phyloP scores from a whole-genome alignment of 345 rosid species.

The Eutrema japonicum region DNA sequence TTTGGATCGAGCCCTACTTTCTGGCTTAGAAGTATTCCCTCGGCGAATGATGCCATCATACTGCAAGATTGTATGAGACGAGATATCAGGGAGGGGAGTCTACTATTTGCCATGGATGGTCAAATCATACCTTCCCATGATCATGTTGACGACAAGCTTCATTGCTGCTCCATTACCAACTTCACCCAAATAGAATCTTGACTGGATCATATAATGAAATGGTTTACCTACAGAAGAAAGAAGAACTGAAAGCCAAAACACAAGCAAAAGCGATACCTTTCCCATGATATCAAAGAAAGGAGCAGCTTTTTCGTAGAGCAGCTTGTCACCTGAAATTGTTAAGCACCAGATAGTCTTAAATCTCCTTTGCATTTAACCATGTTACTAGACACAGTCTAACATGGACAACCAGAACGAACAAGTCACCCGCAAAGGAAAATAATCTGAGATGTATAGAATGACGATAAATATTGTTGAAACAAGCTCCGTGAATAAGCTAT shows the following conservation, averaged over 20 bases:
- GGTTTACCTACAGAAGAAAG: background rate
- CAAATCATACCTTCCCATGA: conserved; percentile 84
- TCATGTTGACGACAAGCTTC: conserved; percentile 97
- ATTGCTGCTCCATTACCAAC: conserved; percentile 97
- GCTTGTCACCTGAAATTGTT: conserved; percentile 70
- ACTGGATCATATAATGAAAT: conserved; percentile 54
- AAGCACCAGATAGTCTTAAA: conserved; percentile 31
- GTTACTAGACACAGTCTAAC: conserved; percentile 8
- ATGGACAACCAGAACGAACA: background rate
- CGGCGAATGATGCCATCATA: conserved; percentile 95
- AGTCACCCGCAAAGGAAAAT: background rate
- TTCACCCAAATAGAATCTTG: conserved; percentile 88
- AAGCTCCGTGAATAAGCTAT: conserved; percentile 5
- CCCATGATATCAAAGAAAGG: conserved; percentile 86
- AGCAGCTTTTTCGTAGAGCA: conserved; percentile 65
- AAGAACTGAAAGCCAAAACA: background rate
- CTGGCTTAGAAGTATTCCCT: conserved; percentile 82
- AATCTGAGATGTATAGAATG: background rate
- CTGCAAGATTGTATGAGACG: conserved; percentile 49
- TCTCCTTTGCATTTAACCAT: conserved; percentile 9
- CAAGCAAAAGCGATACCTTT: conserved; percentile 57
- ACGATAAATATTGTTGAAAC: background rate
- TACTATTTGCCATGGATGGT: conserved; percentile 12
- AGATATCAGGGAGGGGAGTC: conserved; percentile 28
- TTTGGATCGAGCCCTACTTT: conserved; percentile 91